Percentiles rank a stretch among this genome's conserved stretches.
phyloP scores from a whole-genome alignment of 2,329 filamentous ascomycete species.

The Penicillium fuscoglaucum region DNA sequence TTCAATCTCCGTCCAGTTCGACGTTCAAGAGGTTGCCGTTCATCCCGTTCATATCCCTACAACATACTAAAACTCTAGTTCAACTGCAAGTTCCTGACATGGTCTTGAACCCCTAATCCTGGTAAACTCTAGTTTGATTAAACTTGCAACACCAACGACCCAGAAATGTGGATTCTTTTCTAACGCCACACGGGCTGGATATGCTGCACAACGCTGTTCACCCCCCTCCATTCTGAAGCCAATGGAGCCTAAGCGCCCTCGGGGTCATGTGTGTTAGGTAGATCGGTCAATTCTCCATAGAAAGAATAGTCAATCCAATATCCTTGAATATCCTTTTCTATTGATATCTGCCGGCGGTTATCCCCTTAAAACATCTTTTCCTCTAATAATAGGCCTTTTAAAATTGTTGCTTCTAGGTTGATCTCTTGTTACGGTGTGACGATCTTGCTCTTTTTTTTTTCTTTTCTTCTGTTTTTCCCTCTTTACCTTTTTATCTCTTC shows the following conservation, averaged over 20 bases:
- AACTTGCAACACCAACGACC: neutral
- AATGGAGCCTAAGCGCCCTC: conserved; percentile 25
- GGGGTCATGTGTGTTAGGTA: conserved; percentile 26
- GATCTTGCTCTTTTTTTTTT: conserved; percentile 1
- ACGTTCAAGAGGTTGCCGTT: neutral
- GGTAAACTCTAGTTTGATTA: neutral
- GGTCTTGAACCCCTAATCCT: neutral
- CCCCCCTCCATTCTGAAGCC: conserved; percentile 7
- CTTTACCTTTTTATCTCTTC: conserved; percentile 7
- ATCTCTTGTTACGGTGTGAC: conserved; percentile 1
- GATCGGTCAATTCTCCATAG: conserved; percentile 10
- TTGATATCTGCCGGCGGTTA: neutral
- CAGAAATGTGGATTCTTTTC: neutral
- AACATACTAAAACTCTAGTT: neutral
- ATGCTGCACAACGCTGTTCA: conserved; percentile 7
- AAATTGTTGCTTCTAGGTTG: neutral
- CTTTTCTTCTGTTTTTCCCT: conserved; percentile 2
- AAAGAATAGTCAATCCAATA: conserved; percentile 1
- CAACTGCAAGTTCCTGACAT: neutral
- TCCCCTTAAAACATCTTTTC: conserved; percentile 1
- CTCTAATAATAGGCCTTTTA: conserved; percentile 1
- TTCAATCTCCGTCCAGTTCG: neutral
- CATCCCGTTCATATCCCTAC: neutral
- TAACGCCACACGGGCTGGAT: neutral
- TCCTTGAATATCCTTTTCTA: conserved; percentile 3